Conservation (phyloP, 1,284 basidiomycete genomes). For the Ceratobasidium sp. region DNA sequence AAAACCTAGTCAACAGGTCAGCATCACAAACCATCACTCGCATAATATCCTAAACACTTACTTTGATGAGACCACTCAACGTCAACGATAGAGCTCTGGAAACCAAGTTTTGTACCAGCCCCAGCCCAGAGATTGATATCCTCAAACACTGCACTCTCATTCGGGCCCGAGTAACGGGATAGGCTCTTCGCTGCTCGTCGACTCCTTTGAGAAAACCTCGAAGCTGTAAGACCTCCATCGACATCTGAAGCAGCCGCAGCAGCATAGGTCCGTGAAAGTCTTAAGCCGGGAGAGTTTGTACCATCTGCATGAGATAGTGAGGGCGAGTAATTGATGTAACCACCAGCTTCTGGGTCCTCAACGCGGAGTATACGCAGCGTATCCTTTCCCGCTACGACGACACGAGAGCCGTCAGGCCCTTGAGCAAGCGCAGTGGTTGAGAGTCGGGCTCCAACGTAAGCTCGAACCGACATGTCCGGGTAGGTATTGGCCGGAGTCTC, state of each 20-base stretch:
- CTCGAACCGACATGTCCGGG: slow-evolving; percentile 39
- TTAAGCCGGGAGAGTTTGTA: slow-evolving; percentile 1
- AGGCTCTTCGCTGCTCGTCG: slow-evolving; percentile 15
- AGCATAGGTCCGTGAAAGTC: slow-evolving; percentile 25
- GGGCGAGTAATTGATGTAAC: slow-evolving; percentile 27
- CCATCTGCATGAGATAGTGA: not conserved
- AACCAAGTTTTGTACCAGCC: slow-evolving; percentile 64
- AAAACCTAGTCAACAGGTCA: slow-evolving; percentile 58
- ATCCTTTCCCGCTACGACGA: slow-evolving; percentile 75
- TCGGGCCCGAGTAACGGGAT: slow-evolving; percentile 37
- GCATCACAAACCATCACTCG: not conserved
- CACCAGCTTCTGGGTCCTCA: slow-evolving; percentile 9
- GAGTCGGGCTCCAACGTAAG: slow-evolving; percentile 27
- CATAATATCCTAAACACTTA: slow-evolving; percentile 50
- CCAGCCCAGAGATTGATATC: slow-evolving; percentile 72
- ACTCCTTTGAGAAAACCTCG: slow-evolving; percentile 2
- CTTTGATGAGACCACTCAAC: slow-evolving; percentile 81
- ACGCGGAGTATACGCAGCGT: slow-evolving; percentile 55
- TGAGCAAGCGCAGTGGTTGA: slow-evolving; percentile 58
- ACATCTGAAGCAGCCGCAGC: slow-evolving; percentile 24
- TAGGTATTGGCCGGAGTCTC: not conserved
- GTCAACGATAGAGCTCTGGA: slow-evolving; percentile 77
- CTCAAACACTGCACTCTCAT: slow-evolving; percentile 37
- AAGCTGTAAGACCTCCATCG: not conserved
- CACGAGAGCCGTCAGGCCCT: slow-evolving; percentile 66